Evolutionary conservation across 2,329 filamentous ascomycete genomes (phyloP), one percentile per base, ranked within the genome.

Genomic region (Fusarium gaditjirri): DNA sequence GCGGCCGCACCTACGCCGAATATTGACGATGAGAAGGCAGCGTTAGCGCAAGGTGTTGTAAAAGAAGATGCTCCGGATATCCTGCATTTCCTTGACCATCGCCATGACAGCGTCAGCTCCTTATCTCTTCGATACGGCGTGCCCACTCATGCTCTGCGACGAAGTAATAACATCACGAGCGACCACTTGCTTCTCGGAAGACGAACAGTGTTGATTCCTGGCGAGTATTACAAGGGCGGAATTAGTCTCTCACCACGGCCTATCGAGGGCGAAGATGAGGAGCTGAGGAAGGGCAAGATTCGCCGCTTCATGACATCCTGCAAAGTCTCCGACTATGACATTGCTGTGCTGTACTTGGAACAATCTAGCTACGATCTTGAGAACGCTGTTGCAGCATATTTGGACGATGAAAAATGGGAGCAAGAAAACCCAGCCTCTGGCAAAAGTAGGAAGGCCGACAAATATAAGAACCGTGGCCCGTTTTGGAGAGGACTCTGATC

Each of bases 271-370:
- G 92, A 94, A 77, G 91, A 92, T 49, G 93, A 94, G 76, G 91
- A 93, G 81, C 84, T 87, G 54, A 87, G 90, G 70, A 95, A 93
- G 81, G 86, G 84, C 23, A 91, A 91, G 77, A 86, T 95, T 38
- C 86, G 93, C 44, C 88, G 92, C 68, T 95, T 92, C 85, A 95
- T 95, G 93, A 90, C 94, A 5, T 86, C 87, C 3, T 93, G 91
- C 82, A 95, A 95, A 79, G 91, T 93, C 33, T 84, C 88, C 29
- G 92, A 95, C 84, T 95, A 91, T 82, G 91, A 94, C 78, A 85
- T 94, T 55, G 93, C 93, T 3, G 79, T 93, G 33, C 79, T 95
- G 25, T 96, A 96, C 79, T 85, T 96, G 46, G 88, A 94, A 76
- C 91, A 93, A 79, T 84, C 86, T 27, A 85, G 86, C 12, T 94